Evolutionary conservation across 805 yeast genomes (phyloP), one percentile per base, ranked within the genome.

Genomic region (Phaffomyces antillensis): DNA sequence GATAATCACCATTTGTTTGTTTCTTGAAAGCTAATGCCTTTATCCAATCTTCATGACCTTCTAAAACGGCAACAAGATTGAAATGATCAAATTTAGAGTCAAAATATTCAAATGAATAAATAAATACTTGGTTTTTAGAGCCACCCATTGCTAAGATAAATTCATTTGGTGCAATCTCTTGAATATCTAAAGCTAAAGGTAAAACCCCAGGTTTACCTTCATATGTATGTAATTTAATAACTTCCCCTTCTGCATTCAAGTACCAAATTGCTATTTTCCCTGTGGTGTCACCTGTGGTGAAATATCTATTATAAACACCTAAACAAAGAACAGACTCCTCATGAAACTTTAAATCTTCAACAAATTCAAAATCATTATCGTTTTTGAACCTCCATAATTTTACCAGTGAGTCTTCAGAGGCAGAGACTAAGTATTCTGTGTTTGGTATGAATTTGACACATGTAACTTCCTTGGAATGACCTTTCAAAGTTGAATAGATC

Each of bases 11-110:
- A 7, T 69, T 70, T 0, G 64, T 62, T 17, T 67, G 71, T 35
- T 67, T 66, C 45, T 72, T 63, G 57, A 87, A 77, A 1, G 80
- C 73, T 28, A 93, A 64, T 13, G 87, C 73, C 59, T 85, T 84
- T 41, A 93, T 77, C 99, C 99, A 93, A 63, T 90, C 96, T 64
- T 93, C 99, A 61, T 93, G 99, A 5, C 99, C 99, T 25, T 80
- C 73, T 31, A 93, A 64, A 9, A 66, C 66, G 1, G 89, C 84
- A 28, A 71, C 68, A 43, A 66, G 67, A 9, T 54, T 42, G 36
- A 72, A 65, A 12, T 52, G 45, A 12, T 48, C 41, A 5, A 45
- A 40, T 1, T 51, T n/a, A 9, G 40, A 30, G 10, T 18, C 45
- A 0, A 23, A 41, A 1, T 61, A 40, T 11, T 51, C 55, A 48